Base-by-base conservation (phyloP, 2,329 filamentous ascomycete species). In the Claviceps capensis region DNA sequence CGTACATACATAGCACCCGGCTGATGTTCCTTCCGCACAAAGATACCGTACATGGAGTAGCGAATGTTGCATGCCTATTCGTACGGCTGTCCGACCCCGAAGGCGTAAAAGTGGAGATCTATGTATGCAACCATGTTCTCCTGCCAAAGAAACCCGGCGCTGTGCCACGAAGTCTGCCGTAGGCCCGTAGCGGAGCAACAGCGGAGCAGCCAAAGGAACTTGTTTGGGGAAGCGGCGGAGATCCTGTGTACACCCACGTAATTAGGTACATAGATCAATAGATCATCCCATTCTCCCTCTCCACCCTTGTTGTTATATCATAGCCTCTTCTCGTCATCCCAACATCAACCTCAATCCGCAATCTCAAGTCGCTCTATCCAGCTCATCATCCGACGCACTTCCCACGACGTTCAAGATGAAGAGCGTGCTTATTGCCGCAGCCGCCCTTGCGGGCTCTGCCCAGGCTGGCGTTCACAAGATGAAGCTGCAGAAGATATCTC, bases 401-500 rank as follows among this genome's bases (percentile, higher is more conserved):
- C 7, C 9, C 50, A 26, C 59, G 47, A 41, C 52, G 68, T 68
- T 69, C 72, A 76, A 60, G 70, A 97, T 96, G 91, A 96, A 94
- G 84, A 82, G 82, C 70, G 76, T 83, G 72, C 75, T 89, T 65
- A 71, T 95, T 66, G 76, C 88, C 68, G 84, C 88, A 72, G 82
- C 83, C 64, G 78, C 83, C 75, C 81, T 94, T 77, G 78, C 90
- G 65, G 86, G 86, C 75, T 82, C 85, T 67, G 86, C 86, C 67
- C 79, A 86, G 67, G 91, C 88, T 62, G 88, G 83, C 64, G 78
- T 95, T 60, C 88, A 97, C 82, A 94, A 88, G 79, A 85, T 96
- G 80, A 93, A 94, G 79, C 84, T 98, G 65, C 86, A 96, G 80
- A 98, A 98, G 85, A 75, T 97, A 56, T 85, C 93, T 60, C 76